Evolutionary conservation across 768 basidiomycete genomes (phyloP).

Genomic region (Cystofilobasidium ferigula): DNA sequence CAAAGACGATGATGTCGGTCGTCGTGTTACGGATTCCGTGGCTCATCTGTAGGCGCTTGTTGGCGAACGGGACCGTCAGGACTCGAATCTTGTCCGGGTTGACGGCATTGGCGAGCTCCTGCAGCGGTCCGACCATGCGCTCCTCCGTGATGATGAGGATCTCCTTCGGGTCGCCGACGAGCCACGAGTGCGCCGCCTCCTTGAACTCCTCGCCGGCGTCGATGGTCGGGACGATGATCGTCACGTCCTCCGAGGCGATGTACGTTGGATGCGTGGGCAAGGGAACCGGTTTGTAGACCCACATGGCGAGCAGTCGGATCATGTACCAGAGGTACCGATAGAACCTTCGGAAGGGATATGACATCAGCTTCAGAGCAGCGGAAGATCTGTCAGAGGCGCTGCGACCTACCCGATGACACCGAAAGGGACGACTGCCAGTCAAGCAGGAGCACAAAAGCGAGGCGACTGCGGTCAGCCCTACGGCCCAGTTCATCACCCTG

Average conservation of each 20-base stretch:
- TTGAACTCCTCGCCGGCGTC: conserved; percentile 94
- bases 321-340: conserved; percentile 89
- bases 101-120: conserved; percentile 77
- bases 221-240: conserved; percentile 91
- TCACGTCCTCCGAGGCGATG: conserved; percentile 80
- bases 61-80: conserved; percentile 81
- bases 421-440: conserved; percentile 47
- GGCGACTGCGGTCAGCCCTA: conserved; percentile 17
- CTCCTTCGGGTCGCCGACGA: conserved; percentile 80
- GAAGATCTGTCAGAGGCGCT: background rate
- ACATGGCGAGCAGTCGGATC: conserved; percentile 68
- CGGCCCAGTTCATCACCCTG: background rate
- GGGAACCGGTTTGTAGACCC: conserved; percentile 76
- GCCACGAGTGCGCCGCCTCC: conserved; percentile 84
- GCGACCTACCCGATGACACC: conserved; percentile 38
- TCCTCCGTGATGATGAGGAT: conserved; percentile 70
- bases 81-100: conserved; percentile 69
- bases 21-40: conserved; percentile 83
- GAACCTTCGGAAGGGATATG: conserved; percentile 46
- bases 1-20: conserved; percentile 88
- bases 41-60: conserved; percentile 87
- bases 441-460: conserved; percentile 6
- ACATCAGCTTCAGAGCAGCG: conserved; percentile 1
- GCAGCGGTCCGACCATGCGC: conserved; percentile 76
- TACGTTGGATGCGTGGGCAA: conserved; percentile 84